Evolutionary conservation across 495 filamentous ascomycete genomes (phyloP), one percentile per base, ranked within the genome.

Genomic region (Schizothecium vesticola): DNA sequence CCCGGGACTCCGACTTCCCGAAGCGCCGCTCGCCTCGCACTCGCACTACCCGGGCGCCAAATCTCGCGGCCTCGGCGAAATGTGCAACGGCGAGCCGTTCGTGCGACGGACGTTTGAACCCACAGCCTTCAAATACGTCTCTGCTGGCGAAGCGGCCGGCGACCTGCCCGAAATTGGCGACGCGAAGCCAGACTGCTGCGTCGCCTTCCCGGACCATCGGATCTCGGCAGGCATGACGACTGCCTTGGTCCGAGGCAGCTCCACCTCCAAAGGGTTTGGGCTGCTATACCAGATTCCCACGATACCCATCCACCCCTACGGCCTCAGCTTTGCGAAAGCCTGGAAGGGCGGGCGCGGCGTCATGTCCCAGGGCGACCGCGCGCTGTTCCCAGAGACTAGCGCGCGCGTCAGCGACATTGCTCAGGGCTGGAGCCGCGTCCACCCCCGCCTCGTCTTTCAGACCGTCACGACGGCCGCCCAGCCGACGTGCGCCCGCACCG

Each of bases 191-290:
- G 81, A 84, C 9, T 78, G 79, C 12, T 90, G 86, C 63, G 80
- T 88, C 13, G 70, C 76, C 1, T 86, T 80, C 68, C 91, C 91
- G 0, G 91, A 93, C 71, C 91, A 94, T 67, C 82, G 88, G 0
- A 55, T 80, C 2, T 70, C 81, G 0, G 21, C 67, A 0, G 73
- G 78, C 11, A 51, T 77, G 0, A 82, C 84, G 0, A 21, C 65
- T 0, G 67, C 61, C 1, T 59, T 75, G 0, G 77, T 51, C 6
- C 43, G 43, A 6, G 43, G 19, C 43, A 51, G 43, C 16, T 51
- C 43, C 1, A 51, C 43, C 0, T 6, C 16, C 43, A 51, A 51
- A 9, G 43, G 43, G 5, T 51, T 51, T 5, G 43, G 43, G 3
- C 5, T 51, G 0, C 16, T 51, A 4, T 51, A 51, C 43, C 43